Conservation (phyloP, 306 rosid species). For the Quillaja saponaria region DNA sequence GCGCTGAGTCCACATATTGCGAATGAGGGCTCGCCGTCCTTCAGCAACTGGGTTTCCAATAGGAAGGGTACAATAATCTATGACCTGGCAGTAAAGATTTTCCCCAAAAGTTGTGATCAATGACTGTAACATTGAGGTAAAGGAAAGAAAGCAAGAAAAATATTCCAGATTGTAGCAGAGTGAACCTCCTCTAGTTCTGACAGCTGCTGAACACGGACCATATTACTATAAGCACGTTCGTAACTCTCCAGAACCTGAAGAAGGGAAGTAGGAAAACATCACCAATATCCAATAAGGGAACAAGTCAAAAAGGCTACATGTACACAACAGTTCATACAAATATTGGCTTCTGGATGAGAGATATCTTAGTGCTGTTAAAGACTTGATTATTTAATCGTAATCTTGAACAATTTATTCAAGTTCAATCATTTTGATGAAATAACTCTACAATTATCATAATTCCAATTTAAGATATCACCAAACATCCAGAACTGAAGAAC, state of each 20-base stretch:
- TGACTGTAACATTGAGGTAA: constrained; percentile 3
- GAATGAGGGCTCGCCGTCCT: constrained; percentile 88
- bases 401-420: no score
- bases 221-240: constrained; percentile 92
- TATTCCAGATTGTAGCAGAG: constrained; percentile 21
- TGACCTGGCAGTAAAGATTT: constrained; percentile 54
- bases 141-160: constrained; percentile 2
- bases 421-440: no score
- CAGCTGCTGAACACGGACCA: constrained; percentile 97
- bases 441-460: no score
- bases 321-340: no score
- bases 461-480: no score
- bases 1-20: constrained; percentile 99
- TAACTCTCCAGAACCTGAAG: constrained; percentile 94
- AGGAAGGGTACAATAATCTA: constrained; percentile 94
- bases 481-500: no score
- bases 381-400: no score
- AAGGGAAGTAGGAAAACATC: constrained; percentile 8
- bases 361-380: no score
- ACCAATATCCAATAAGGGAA: constrained; percentile 2
- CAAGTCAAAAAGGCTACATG: not conserved
- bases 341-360: no score
- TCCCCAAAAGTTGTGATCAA: constrained; percentile 19
- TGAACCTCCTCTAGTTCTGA: constrained; percentile 97
- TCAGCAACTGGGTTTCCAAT: constrained; percentile 68